Base-by-base conservation (phyloP, 75 land plant species). In the Chamaecyparis obtusa region DNA sequence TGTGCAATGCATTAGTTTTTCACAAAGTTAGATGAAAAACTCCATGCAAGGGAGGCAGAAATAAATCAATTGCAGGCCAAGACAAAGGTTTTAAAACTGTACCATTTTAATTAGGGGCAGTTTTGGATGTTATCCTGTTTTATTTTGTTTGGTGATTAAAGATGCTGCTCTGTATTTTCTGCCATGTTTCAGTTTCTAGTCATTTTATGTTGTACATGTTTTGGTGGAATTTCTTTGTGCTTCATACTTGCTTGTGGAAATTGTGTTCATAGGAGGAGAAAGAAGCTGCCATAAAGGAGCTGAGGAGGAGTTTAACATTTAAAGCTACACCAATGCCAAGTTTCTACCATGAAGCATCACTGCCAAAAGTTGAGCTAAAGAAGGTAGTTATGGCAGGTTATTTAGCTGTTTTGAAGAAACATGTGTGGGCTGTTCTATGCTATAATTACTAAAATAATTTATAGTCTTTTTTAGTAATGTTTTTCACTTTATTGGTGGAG, bases 271-370 rank as follows among this genome's bases (percentile, higher is more conserved):
- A 96, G 93, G 94, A 96, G 87, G 97, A 95, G 88, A 75, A 30
- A 74, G 97, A 97, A 69, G 93, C 90, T 32, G 93, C 91, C 51
- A 85, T 97, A 16, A 95, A 93, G 89, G 90, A 96, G 85, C 90
- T 97, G 3, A 90, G 99, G 49, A 95, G 91, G 89, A 94, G 94
- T 54, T 87, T 97, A 84, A 90, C 87, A 72, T 97, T 95, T 86
- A 95, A 94, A 83, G 99, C 99, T 39, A 93, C 76, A 41, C 99
- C 97, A 3, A 88, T 97, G 93, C 99, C 99, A 32, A 95, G 95
- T 87, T 97, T 97, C 91, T 97, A 97, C 88, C 94, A 94, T 14
- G 98, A 96, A 44, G 93, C 93, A 21, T 92, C 94, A 9, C 97
- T 95, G 36, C 95, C 96, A 11, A 97, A 92, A 83, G 89, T 83